phyloP scores from a whole-genome alignment of 2,329 filamentous ascomycete genomes.

The Epicoccum sorghinum region DNA sequence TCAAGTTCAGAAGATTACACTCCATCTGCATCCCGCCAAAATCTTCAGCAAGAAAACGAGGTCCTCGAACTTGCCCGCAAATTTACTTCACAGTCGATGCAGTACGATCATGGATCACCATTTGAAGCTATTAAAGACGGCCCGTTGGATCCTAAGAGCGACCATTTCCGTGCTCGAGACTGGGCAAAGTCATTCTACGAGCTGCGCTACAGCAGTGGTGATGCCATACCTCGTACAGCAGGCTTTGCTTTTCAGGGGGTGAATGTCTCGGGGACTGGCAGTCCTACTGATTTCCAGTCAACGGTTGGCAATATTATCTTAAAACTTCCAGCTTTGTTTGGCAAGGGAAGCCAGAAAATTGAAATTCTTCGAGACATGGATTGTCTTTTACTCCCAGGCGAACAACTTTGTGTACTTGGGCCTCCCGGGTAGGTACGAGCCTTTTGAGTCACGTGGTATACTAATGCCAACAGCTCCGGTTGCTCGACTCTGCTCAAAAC shows the following conservation, averaged over 20 bases:
- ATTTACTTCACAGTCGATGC: constrained; percentile 47
- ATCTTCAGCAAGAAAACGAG: constrained; percentile 21
- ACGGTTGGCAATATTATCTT: constrained; percentile 68
- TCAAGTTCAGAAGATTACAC: constrained; percentile 16
- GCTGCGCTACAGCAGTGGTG: constrained; percentile 49
- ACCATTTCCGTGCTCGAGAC: constrained; percentile 50
- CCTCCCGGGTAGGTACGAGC: constrained; percentile 56
- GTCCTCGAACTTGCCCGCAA: constrained; percentile 46
- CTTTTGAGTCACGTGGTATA: not conserved
- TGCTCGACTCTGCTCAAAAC: constrained; percentile 86
- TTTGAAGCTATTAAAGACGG: constrained; percentile 45
- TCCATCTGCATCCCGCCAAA: not conserved
- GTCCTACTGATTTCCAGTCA: constrained; percentile 70
- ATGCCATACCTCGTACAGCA: constrained; percentile 60
- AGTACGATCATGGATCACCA: constrained; percentile 39
- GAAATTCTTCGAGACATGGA: constrained; percentile 72
- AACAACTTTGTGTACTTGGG: constrained; percentile 75
- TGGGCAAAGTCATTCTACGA: constrained; percentile 56
- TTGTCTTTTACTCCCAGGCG: constrained; percentile 69
- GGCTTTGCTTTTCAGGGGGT: constrained; percentile 70
- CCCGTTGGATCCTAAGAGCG: constrained; percentile 50
- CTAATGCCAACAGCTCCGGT: constrained; percentile 52
- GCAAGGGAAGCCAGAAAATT: constrained; percentile 58
- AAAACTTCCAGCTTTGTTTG: constrained; percentile 61
- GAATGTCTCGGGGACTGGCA: constrained; percentile 69